Base-by-base conservation (phyloP, 148 eudicot species). In the Talinum fruticosum region DNA sequence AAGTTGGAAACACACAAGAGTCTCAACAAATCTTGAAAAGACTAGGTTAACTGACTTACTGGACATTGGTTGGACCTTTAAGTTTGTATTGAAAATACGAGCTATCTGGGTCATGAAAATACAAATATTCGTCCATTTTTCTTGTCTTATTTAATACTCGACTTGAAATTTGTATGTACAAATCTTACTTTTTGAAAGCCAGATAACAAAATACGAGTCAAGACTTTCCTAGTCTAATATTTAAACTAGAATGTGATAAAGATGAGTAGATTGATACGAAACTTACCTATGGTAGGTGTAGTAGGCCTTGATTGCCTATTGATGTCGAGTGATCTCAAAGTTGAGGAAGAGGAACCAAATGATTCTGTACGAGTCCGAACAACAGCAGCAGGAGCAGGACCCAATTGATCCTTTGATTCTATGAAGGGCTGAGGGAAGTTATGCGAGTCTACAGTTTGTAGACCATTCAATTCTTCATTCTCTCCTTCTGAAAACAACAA, bases 371-470 rank as follows among this genome's bases (percentile, higher is more conserved):
- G 77, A 77, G 88, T 79, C 3, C 83, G 44, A 81, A 91, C 94
- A 76, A 96, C 76, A 62, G 95, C 99, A 84, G 99, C 99, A 1
- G 97, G 94, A 62, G 99, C 99, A 54, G 93, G 82, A 30, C 99
- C 99, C 24, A 89, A 26, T 71, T 80, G 83, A 72, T 87, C 91
- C 81, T 87, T 80, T 1, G 94, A 86, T 71, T 89, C 96, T 19
- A 87, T 49, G 77, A 87, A 95, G 30, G 88, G 97, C 23, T 85
- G 90, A 12, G 99, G 97, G 79, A 96, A 96, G 76, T 76, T 80
- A 76, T 96, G 99, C 0, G 99, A 89, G 66, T 87, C 95, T 53
- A 93, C 97, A 41, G 87, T 87, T 71, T 91, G 99, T 35, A 93
- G 68, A 71, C 79, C 89, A 83, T 93, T 93, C 69, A 93, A 78